Percentiles rank a stretch among this genome's conserved stretches.
Evolutionary conservation across 768 basidiomycete species (phyloP).

Genomic region (Leucocoprinus sp.): DNA sequence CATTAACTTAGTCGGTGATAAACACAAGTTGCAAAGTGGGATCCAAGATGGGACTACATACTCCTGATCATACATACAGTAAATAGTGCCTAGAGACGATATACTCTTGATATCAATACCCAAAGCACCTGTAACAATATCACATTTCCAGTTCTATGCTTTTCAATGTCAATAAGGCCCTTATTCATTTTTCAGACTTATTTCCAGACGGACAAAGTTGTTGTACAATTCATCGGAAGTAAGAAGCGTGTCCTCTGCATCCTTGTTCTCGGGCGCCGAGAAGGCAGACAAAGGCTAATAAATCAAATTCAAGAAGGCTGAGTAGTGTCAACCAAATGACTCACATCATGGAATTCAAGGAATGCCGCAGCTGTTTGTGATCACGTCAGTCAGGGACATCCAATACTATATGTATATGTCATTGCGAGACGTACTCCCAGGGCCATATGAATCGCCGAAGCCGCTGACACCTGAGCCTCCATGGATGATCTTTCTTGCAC

Average conservation of each 20-base stretch:
- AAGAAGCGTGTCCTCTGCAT: conserved; percentile 56
- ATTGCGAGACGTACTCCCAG: conserved; percentile 37
- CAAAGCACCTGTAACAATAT: no score
- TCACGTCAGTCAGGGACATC: conserved; percentile 1
- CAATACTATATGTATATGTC: conserved; percentile 1
- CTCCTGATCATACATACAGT: no score
- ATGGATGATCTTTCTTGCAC: conserved; percentile 65
- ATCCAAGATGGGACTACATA: no score
- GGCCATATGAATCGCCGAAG: conserved; percentile 49
- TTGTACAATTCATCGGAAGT: conserved; percentile 68
- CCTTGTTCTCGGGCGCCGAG: conserved; percentile 46
- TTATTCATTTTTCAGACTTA: no score
- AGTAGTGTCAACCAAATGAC: conserved; percentile 8
- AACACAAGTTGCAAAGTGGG: no score
- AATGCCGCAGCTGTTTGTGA: conserved; percentile 45
- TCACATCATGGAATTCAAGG: conserved; percentile 61
- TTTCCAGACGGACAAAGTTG: conserved; percentile 41
- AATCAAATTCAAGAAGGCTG: conserved; percentile 4
- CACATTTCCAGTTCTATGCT: no score
- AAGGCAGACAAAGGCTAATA: conserved; percentile 55
- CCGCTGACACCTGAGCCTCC: conserved; percentile 57
- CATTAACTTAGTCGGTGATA: no score
- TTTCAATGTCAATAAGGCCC: conserved; percentile 69
- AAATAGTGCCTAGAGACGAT: no score
- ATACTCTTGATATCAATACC: no score